phyloP scores from a whole-genome alignment of 495 filamentous ascomycete species.

The Aspergillus funiculosus region DNA sequence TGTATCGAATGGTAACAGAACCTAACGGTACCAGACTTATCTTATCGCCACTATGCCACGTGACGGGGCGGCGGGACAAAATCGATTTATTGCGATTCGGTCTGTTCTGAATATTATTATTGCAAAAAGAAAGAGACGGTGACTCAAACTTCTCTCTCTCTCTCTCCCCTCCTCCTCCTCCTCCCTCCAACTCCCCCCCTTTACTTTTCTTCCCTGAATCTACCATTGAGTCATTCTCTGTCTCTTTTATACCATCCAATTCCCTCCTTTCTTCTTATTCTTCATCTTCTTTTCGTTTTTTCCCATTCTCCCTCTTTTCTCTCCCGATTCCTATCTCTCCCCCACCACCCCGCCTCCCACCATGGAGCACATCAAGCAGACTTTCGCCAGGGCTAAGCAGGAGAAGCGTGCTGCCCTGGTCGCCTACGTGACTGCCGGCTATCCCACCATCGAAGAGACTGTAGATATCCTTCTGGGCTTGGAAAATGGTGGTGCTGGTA shows the following conservation, averaged over 20 bases:
- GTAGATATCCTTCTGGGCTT: constrained; percentile 79
- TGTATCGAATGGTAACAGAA: too few relatives aligned
- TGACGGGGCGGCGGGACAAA: constrained; percentile 16
- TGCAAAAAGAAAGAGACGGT: constrained; percentile 5
- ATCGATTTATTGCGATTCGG: neutral
- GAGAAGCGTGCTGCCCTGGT: constrained; percentile 66
- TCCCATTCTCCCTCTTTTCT: constrained; percentile 9
- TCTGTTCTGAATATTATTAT: neutral
- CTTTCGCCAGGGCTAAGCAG: constrained; percentile 83
- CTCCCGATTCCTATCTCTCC: constrained; percentile 16
- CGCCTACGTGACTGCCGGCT: constrained; percentile 94
- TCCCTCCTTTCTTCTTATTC: neutral
- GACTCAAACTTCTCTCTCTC: constrained; percentile 12
- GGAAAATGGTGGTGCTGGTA: constrained; percentile 91
- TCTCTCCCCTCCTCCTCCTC: neutral
- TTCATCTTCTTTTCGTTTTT: neutral
- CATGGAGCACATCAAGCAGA: constrained; percentile 78
- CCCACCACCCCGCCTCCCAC: constrained; percentile 19
- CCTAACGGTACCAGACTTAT: constrained; percentile 12
- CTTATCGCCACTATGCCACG: constrained; percentile 25
- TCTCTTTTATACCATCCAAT: neutral
- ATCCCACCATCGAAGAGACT: constrained; percentile 74
- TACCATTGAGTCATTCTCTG: constrained; percentile 2
- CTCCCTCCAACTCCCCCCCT: neutral
- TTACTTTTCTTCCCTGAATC: too few relatives aligned